These are phyloP conservation scores for Talaromyces ruber DNA, from an alignment of 495 filamentous ascomycete species.

Conservation along the genomic window DNA sequence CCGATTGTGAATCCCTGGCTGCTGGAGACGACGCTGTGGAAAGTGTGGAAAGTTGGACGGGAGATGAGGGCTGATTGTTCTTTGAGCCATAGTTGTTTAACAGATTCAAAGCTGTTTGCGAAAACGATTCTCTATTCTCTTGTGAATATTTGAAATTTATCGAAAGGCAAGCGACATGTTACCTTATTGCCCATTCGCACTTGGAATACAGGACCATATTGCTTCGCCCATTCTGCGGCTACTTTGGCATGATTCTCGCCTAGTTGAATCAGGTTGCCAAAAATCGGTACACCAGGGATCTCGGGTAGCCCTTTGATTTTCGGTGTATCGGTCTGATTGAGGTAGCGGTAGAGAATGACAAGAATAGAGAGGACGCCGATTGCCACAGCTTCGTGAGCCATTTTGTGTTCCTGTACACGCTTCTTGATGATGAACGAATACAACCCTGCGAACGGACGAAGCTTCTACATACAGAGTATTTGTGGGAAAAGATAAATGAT, in stretches of 20 bases:
- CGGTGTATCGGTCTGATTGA: conserved; percentile 49
- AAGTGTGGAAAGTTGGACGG: conserved; percentile 61
- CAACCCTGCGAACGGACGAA: not conserved
- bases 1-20: conserved; percentile 68
- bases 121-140: conserved; percentile 50
- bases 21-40: conserved; percentile 61
- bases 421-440: not conserved
- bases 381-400: conserved; percentile 23
- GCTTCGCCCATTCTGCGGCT: conserved; percentile 46
- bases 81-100: conserved; percentile 61
- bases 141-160: not conserved
- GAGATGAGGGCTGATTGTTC: conserved; percentile 65
- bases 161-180: not conserved
- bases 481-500: not conserved
- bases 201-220: conserved; percentile 60
- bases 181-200: conserved; percentile 58
- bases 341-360: conserved; percentile 44
- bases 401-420: not conserved
- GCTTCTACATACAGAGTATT: not conserved
- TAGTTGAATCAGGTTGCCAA: conserved; percentile 55
- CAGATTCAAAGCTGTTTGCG: conserved; percentile 61
- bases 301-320: conserved; percentile 58
- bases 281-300: conserved; percentile 53
- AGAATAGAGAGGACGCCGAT: conserved; percentile 32
- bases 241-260: conserved; percentile 47